phyloP scores from a whole-genome alignment of 768 basidiomycete species.

The Goffeauzyma gilvescens region DNA sequence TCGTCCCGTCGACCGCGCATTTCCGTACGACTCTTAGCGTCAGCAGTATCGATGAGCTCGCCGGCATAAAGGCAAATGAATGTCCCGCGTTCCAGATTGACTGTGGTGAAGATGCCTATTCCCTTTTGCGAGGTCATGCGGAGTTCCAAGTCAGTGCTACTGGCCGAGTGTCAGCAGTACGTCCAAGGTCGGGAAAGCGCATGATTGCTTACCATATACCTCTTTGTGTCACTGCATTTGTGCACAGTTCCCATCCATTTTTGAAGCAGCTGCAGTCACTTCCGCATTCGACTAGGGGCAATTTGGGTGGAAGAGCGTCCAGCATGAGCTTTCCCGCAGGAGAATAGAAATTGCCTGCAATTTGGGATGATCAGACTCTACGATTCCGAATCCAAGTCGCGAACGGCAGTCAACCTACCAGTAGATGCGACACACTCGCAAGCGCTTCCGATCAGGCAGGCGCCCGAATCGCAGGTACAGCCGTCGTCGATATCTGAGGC shows the following conservation, averaged over 20 bases:
- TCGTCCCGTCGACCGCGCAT: conserved; percentile 2
- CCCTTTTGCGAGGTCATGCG: no score
- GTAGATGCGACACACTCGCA: no score
- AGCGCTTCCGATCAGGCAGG: no score
- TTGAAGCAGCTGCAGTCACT: conserved; percentile 16
- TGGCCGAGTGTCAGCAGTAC: no score
- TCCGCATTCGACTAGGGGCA: conserved; percentile 30
- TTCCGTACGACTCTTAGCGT: conserved; percentile 19
- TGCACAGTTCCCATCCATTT: no score
- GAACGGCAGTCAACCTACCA: no score
- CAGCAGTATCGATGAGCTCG: conserved; percentile 20
- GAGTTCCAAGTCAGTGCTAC: no score
- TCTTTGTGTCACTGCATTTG: conserved; percentile 21
- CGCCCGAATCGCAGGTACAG: no score
- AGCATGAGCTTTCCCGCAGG: conserved; percentile 7
- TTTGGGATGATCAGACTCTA: no score
- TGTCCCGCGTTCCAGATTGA: conserved; percentile 12
- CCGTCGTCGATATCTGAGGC: no score
- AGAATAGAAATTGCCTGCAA: conserved; percentile 9
- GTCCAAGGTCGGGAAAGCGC: no score
- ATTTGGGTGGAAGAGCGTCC: conserved; percentile 21
- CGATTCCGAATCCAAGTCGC: no score
- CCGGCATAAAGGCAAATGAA: conserved; percentile 32
- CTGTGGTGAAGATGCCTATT: conserved; percentile 17
- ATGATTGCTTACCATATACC: conserved; percentile 23